Conservation (phyloP, 345 rosid species). For the Trapa bicornis region DNA sequence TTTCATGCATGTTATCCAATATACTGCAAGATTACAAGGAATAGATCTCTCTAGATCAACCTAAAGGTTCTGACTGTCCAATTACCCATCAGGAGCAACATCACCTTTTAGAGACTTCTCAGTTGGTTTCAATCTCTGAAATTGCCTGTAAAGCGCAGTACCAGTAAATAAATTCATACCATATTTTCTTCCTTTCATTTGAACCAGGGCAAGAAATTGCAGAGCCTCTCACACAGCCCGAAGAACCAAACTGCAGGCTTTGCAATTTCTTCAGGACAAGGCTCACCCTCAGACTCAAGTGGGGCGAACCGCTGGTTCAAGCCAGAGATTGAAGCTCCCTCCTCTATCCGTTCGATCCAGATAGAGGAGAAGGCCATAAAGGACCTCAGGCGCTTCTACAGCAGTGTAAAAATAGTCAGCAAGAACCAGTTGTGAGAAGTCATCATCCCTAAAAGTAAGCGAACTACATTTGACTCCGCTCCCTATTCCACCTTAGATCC, state of each 20-base stretch:
- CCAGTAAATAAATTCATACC: no score
- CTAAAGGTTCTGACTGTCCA: not conserved
- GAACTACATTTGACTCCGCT: not conserved
- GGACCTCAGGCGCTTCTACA: constrained; percentile 79
- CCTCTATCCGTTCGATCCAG: constrained; percentile 82
- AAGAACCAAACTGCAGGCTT: constrained; percentile 67
- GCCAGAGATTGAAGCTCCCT: constrained; percentile 58
- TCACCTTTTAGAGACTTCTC: no score
- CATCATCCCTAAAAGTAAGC: not conserved
- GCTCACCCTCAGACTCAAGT: constrained; percentile 76
- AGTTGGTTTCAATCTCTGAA: no score
- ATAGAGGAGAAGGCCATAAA: constrained; percentile 92
- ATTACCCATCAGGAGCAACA: no score
- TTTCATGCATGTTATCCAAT: not conserved
- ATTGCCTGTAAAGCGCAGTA: not conserved
- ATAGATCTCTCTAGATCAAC: not conserved
- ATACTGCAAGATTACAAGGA: not conserved
- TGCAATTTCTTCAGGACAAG: constrained; percentile 48
- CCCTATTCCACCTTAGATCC: constrained; percentile 3
- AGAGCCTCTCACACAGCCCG: constrained; percentile 53
- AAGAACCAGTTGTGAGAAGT: constrained; percentile 35
- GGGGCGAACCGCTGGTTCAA: constrained; percentile 87
- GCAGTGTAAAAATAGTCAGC: constrained; percentile 61
- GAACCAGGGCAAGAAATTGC: constrained; percentile 51
- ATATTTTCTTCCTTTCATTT: constrained; percentile 1